Evolutionary conservation across 1,284 basidiomycete genomes (phyloP).

Genomic region (Entoloma clypeatum): DNA sequence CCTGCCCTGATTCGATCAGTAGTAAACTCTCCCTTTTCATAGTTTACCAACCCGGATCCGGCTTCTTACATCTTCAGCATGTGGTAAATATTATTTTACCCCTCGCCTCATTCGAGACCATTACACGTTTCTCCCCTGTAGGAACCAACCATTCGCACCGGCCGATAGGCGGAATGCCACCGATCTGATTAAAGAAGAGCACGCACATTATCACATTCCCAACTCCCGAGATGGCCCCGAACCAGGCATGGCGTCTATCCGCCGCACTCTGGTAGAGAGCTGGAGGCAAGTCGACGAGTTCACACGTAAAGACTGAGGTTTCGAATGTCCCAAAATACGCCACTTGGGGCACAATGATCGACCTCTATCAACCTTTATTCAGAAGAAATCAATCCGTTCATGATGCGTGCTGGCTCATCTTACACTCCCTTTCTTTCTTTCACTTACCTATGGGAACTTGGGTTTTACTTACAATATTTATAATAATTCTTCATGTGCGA

Average conservation of each 20-base stretch:
- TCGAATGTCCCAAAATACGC: no score
- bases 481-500: no score
- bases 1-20: neutral
- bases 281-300: slow-evolving; percentile 50
- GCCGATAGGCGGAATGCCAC: slow-evolving; percentile 53
- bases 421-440: no score
- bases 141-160: slow-evolving; percentile 67
- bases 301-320: slow-evolving; percentile 30
- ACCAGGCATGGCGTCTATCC: slow-evolving; percentile 46
- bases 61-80: slow-evolving; percentile 47
- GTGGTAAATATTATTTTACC: slow-evolving; percentile 22
- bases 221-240: slow-evolving; percentile 30
- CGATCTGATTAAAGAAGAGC: slow-evolving; percentile 40
- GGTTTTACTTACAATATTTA: no score
- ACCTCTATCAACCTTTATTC: no score
- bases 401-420: no score
- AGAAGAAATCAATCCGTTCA: no score
- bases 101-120: neutral
- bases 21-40: slow-evolving; percentile 5
- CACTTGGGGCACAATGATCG: no score
- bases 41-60: slow-evolving; percentile 53
- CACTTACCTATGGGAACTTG: no score
- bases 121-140: slow-evolving; percentile 9
- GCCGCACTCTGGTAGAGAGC: slow-evolving; percentile 49
- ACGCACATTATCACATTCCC: slow-evolving; percentile 30